Evolutionary conservation across 2,329 filamentous ascomycete species (phyloP).

Genomic region (Parasarocladium wereldwijsianum): DNA sequence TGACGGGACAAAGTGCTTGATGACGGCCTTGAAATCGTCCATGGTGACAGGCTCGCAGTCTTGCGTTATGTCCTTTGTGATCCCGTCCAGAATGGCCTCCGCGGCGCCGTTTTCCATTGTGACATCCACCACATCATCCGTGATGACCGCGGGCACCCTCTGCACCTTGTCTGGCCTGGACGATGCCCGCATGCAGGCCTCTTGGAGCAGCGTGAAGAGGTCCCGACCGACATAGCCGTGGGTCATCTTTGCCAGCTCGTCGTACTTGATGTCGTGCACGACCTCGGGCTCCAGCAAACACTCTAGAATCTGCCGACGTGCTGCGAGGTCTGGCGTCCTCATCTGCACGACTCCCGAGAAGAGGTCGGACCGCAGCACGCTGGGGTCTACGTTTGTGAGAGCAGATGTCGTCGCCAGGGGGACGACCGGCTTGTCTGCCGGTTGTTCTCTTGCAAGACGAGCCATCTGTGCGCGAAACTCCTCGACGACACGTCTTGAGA

Average conservation of each 20-base stretch:
- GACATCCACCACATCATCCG: too few species aligned
- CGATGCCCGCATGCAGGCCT: constrained; percentile 24
- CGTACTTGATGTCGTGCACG: constrained; percentile 57
- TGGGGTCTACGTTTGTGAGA: constrained; percentile 73
- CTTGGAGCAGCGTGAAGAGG: constrained; percentile 47
- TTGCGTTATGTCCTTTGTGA: not conserved
- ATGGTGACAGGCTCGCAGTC: constrained; percentile 9
- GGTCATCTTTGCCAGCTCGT: constrained; percentile 62
- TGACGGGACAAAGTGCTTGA: constrained; percentile 48
- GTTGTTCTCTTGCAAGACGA: constrained; percentile 44
- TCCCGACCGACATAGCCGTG: constrained; percentile 91
- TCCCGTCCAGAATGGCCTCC: not conserved
- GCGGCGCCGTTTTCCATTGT: not conserved
- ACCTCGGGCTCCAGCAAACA: constrained; percentile 53
- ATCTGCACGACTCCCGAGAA: constrained; percentile 81
- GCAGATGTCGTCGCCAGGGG: constrained; percentile 85
- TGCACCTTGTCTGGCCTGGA: constrained; percentile 4
- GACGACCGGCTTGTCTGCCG: constrained; percentile 62
- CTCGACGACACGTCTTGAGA: constrained; percentile 67
- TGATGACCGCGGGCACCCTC: too few species aligned
- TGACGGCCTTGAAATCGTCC: constrained; percentile 55
- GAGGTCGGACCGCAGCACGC: constrained; percentile 55
- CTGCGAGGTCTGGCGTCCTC: constrained; percentile 67
- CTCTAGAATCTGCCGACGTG: constrained; percentile 63
- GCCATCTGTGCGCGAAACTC: constrained; percentile 82